Conservation (phyloP, 257 asterid species). For the Ilex asprella region DNA sequence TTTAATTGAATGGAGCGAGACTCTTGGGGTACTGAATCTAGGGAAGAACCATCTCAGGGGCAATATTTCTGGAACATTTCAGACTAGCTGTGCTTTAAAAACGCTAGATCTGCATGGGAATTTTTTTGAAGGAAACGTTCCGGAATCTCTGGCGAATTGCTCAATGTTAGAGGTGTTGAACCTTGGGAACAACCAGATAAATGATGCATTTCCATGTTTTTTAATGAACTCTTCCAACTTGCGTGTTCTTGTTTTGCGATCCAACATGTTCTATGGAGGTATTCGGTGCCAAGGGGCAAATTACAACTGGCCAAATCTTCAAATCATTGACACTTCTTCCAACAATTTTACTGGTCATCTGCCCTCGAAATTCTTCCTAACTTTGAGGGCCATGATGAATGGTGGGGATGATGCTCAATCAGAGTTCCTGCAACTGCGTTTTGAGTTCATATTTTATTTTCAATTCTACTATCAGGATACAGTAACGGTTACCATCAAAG, state of each 20-base stretch:
- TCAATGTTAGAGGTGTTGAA: conserved; percentile 1
- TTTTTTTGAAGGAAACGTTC: conserved; percentile 2
- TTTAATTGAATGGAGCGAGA: conserved; percentile 3
- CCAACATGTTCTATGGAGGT: not conserved
- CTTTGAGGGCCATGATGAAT: not conserved
- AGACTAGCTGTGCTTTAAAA: not conserved
- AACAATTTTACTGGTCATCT: not conserved
- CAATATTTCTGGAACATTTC: conserved; percentile 3
- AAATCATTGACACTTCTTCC: not conserved
- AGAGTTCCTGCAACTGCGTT: not conserved
- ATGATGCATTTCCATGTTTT: conserved; percentile 2
- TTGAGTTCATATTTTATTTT: not conserved
- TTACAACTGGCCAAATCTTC: not conserved
- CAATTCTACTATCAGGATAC: not conserved
- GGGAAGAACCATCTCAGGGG: conserved; percentile 28
- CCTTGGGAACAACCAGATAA: conserved; percentile 10
- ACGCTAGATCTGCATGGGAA: conserved; percentile 9
- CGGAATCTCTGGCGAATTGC: conserved; percentile 1
- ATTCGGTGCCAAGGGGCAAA: not conserved
- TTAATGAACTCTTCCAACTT: not conserved
- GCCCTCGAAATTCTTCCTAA: not conserved
- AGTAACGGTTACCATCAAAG: conserved; percentile 2
- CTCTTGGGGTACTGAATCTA: conserved; percentile 33
- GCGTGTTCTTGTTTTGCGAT: not conserved
- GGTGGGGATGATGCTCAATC: not conserved